phyloP scores from a whole-genome alignment of 2,329 filamentous ascomycete species.

The Fusarium buxicola region DNA sequence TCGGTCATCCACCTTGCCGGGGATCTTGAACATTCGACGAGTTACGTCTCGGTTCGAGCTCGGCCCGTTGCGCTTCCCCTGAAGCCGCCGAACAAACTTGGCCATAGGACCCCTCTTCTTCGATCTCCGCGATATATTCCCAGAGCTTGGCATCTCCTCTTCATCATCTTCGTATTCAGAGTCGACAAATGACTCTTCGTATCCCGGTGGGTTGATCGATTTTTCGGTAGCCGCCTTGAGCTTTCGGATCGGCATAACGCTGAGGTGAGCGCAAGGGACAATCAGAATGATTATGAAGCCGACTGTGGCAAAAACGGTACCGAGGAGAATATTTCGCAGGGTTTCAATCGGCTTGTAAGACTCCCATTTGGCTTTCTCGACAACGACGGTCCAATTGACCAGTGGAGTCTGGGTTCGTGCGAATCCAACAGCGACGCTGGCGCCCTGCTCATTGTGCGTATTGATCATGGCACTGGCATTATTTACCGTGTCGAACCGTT shows the following conservation, averaged over 20 bases:
- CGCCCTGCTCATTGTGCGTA: constrained; percentile 77
- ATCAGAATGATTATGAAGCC: constrained; percentile 78
- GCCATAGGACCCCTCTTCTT: constrained; percentile 57
- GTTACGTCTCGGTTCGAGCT: constrained; percentile 52
- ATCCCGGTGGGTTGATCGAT: constrained; percentile 75
- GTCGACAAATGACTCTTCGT: constrained; percentile 60
- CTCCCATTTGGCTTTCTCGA: constrained; percentile 80
- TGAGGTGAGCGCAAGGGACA: constrained; percentile 83
- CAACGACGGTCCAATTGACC: constrained; percentile 84
- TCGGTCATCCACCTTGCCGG: constrained; percentile 80
- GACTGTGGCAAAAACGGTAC: constrained; percentile 85
- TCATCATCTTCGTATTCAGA: constrained; percentile 58
- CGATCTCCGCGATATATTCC: constrained; percentile 58
- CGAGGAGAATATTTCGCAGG: constrained; percentile 83
- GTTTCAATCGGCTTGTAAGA: constrained; percentile 80
- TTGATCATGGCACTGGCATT: constrained; percentile 77
- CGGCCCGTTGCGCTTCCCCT: constrained; percentile 48
- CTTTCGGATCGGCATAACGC: constrained; percentile 82
- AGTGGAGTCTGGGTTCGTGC: constrained; percentile 75
- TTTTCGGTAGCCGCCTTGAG: constrained; percentile 81
- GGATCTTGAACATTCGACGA: constrained; percentile 81
- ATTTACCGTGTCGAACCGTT: constrained; percentile 63
- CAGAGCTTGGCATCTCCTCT: constrained; percentile 55
- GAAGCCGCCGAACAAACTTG: constrained; percentile 53
- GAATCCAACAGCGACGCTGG: constrained; percentile 81